A percentile compares a stretch with the other conserved stretches of the same genome.
These are phyloP conservation scores for Beauveria australis DNA, from an alignment of 2,329 filamentous ascomycete genomes.

Conservation along the genomic window DNA sequence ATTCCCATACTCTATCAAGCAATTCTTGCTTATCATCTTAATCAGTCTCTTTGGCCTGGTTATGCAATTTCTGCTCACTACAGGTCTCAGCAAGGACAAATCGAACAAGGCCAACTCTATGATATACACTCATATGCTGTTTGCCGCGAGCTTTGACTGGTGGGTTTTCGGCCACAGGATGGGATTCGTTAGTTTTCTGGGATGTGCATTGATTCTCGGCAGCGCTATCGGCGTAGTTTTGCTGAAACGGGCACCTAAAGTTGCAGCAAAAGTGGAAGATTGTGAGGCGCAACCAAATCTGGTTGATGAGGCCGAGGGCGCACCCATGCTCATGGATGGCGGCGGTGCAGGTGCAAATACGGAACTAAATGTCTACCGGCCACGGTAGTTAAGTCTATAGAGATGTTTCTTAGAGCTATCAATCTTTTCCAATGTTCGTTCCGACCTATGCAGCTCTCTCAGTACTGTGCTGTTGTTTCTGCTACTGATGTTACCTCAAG, in stretches of 20 bases:
- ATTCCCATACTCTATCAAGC: conserved; percentile 30
- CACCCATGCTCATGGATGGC: conserved; percentile 31
- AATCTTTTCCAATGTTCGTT: background rate
- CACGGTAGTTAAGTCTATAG: background rate
- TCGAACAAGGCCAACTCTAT: conserved; percentile 49
- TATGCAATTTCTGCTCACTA: conserved; percentile 80
- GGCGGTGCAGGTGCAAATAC: conserved; percentile 20
- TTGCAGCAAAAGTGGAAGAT: conserved; percentile 21
- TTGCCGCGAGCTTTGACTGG: conserved; percentile 43
- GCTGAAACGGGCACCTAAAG: conserved; percentile 29
- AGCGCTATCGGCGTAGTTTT: conserved; percentile 44
- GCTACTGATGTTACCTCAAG: too few relatives aligned
- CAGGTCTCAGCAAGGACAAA: conserved; percentile 65
- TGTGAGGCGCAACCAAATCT: conserved; percentile 26
- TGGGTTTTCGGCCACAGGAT: conserved; percentile 45
- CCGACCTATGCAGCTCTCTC: background rate
- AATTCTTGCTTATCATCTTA: conserved; percentile 61
- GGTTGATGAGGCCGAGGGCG: conserved; percentile 26
- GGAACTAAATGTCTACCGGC: conserved; percentile 11
- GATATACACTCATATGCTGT: conserved; percentile 51
- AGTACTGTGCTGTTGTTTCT: too few relatives aligned
- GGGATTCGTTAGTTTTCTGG: conserved; percentile 39
- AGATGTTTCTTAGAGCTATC: background rate
- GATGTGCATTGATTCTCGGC: conserved; percentile 44
- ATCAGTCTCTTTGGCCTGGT: conserved; percentile 69